Base-by-base conservation (phyloP, 768 basidiomycete genomes). In the Auricularia heimuer region DNA sequence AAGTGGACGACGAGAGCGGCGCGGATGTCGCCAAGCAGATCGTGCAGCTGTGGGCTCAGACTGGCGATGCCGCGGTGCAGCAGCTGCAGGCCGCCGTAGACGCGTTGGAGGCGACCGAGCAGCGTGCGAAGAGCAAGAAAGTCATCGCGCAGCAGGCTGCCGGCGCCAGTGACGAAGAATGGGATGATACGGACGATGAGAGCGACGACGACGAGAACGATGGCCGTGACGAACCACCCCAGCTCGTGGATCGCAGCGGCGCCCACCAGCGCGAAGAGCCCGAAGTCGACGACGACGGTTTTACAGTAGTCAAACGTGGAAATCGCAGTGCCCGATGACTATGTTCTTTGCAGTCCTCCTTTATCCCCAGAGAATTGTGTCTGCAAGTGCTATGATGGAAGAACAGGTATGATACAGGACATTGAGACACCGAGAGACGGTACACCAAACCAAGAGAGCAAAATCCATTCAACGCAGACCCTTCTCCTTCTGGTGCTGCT, bases 271-370 rank as follows among this genome's bases (percentile, higher is more conserved):
- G 39, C 7, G 76, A 79, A 11, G 87, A 89, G 70, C 88, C 89
- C 0, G 83, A 91, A 62, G 80, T 95, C 0, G 95, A 98, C 70
- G 90, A 94, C 67, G 94, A 98, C 66, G 95, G 95, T 0, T 98
- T 98, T 72, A 92, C 89, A 3, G 72, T 88, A 62, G 92, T 98
- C 2, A 83, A 82, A 24, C 14, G 24, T 4, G 34, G 56, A 12
- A 60, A 60, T 35, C 14, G 56, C 11, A 60, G 29, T 60, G 56
- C 56, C 14, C 56, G 56, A 7, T 60, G 18, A 35, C 29, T 29
- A 29, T 29, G 29, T 29, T 29, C 29, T 29, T 29, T 29, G 29
- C 29, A 29, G 29, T 29, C 29, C 29, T 3, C 29, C 29, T 29
- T 29, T 29, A 29, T 2, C 29, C 29, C 29, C 29, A 29, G 29